Evolutionary conservation across 2,329 filamentous ascomycete genomes (phyloP), one percentile per base, ranked within the genome.

Genomic region (Aspergillus ruber): DNA sequence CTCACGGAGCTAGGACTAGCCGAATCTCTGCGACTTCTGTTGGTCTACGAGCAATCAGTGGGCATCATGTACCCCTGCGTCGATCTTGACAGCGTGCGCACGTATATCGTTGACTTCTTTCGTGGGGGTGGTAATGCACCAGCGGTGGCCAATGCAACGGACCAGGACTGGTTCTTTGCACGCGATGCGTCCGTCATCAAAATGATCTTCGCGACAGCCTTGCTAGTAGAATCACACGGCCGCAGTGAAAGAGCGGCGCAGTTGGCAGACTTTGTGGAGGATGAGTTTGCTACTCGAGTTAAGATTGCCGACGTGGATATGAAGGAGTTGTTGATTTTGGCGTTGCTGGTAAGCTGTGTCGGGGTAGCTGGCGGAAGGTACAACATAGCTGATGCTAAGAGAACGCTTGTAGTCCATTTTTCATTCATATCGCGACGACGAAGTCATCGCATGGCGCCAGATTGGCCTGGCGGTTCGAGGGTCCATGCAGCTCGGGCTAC

Each of bases 31-130:
- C 81, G 88, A 0, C 70, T 95, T 12, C 85, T 88, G 51, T 76
- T 80, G 12, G 74, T 94, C 0, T 90, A 91, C 63, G 86, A 94
- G 52, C 88, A 95, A 55, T 88, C 94, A 59, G 83, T 93, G 58
- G 88, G 88, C 29, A 78, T 90, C 56, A 93, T 95, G 87, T 95
- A 94, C 61, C 90, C 90, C 0, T 82, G 94, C 13, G 67, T 94
- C 35, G 80, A 87, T 55, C 83, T 93, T 27, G 80, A 86, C 23
- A 75, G 76, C 46, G 74, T 93, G 43, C 81, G 88, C 35, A 72
- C 74, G 13, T 66, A 64, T 44, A 61, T 60, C 13, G 51, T 53
- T 13, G 59, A 61, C 18, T 61, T 53, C 33, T 62, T 56, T 50
- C 51, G 54, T 6, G 29, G 53, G 39, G 52, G 40, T 2, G 42